A percentile compares a stretch with the other conserved stretches of the same genome.
phyloP scores from a whole-genome alignment of 352 stramenopile species.

The Globisporangium polare region DNA sequence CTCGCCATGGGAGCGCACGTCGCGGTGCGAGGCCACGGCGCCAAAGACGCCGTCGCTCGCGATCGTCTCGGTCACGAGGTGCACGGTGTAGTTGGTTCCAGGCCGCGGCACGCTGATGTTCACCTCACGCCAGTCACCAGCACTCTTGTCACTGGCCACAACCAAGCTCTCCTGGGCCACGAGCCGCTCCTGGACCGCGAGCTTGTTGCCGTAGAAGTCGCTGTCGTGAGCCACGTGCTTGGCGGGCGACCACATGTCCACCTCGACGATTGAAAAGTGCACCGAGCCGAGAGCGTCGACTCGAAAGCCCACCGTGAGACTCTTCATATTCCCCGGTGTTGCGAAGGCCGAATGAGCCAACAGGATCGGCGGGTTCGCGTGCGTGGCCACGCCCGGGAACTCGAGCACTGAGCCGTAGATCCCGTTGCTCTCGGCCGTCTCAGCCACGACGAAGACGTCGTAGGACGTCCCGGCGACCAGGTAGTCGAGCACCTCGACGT shows the following conservation, averaged over 20 bases:
- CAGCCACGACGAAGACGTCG: slow-evolving; percentile 55
- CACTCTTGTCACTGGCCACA: slow-evolving; percentile 27
- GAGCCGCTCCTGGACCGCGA: slow-evolving; percentile 55
- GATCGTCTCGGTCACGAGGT: slow-evolving; percentile 68
- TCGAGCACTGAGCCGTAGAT: slow-evolving; percentile 52
- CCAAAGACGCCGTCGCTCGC: slow-evolving; percentile 70
- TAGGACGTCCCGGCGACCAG: slow-evolving; percentile 57
- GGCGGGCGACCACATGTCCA: slow-evolving; percentile 30
- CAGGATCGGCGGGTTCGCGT: slow-evolving; percentile 57
- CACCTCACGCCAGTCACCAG: slow-evolving; percentile 50
- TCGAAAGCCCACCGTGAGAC: slow-evolving; percentile 60
- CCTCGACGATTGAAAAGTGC: slow-evolving; percentile 53
- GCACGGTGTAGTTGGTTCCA: slow-evolving; percentile 63
- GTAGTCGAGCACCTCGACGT: slow-evolving; percentile 63
- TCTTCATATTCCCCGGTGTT: slow-evolving; percentile 42
- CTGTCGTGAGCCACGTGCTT: slow-evolving; percentile 38
- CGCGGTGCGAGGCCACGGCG: slow-evolving; percentile 52
- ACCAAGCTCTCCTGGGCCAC: slow-evolving; percentile 35
- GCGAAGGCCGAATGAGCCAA: slow-evolving; percentile 60
- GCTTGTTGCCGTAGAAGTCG: slow-evolving; percentile 55
- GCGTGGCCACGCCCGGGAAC: slow-evolving; percentile 51
- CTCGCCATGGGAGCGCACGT: slow-evolving; percentile 47
- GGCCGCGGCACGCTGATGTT: slow-evolving; percentile 47
- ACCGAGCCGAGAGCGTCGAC: slow-evolving; percentile 51
- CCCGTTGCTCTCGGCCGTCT: slow-evolving; percentile 44